phyloP scores from a whole-genome alignment of 1,284 basidiomycete species.

The Heterobasidion occidentale region DNA sequence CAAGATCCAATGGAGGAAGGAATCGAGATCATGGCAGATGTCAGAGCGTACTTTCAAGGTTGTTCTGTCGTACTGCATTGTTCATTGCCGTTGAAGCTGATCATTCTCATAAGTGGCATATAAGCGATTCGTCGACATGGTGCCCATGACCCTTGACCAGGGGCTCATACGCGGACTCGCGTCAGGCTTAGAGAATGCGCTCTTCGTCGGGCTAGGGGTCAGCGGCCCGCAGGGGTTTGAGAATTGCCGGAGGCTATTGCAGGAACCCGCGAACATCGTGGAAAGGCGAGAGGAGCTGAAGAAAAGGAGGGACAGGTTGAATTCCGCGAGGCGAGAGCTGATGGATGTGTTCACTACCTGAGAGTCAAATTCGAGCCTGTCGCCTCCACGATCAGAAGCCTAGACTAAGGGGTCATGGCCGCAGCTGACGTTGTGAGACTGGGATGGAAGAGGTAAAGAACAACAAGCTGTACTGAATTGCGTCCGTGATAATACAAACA shows the following conservation, averaged over 20 bases:
- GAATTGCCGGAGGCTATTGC: conserved; percentile 46
- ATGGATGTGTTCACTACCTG: conserved; percentile 11
- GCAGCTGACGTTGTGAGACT: no score
- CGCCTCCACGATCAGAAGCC: no score
- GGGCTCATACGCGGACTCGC: conserved; percentile 42
- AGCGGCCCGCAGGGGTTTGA: conserved; percentile 35
- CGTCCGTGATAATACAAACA: neutral
- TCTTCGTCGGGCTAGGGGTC: conserved; percentile 38
- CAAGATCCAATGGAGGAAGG: conserved; percentile 47
- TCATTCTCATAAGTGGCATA: conserved; percentile 47
- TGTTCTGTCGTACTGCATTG: neutral
- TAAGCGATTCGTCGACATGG: conserved; percentile 58
- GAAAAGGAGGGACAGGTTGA: conserved; percentile 46
- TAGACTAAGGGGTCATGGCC: no score
- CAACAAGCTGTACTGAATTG: no score
- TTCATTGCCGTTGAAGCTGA: neutral
- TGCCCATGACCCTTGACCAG: conserved; percentile 57
- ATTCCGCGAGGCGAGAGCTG: conserved; percentile 42
- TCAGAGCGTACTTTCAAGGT: conserved; percentile 71
- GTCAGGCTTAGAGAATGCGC: conserved; percentile 32
- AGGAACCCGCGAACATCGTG: conserved; percentile 42
- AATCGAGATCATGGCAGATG: conserved; percentile 60
- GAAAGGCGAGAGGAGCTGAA: conserved; percentile 38
- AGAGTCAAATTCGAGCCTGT: neutral
- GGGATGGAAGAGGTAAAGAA: no score